phyloP scores from a whole-genome alignment of 2,329 filamentous ascomycete species.

The Cadophora sp. region DNA sequence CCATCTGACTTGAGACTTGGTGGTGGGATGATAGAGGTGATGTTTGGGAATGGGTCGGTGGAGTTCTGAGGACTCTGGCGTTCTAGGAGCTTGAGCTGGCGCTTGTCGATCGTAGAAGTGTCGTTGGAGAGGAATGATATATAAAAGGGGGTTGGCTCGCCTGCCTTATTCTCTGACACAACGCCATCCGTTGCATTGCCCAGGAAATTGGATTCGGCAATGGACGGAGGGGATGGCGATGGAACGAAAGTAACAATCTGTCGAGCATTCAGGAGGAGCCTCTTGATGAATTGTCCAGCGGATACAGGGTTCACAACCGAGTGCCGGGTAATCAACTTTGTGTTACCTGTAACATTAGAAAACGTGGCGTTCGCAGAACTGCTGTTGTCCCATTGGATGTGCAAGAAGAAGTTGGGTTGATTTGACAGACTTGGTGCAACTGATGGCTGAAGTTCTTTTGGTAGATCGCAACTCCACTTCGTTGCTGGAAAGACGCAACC shows the following conservation, averaged over 20 bases:
- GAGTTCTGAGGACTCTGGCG: slow-evolving; percentile 29
- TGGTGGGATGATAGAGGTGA: slow-evolving; percentile 64
- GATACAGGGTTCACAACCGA: slow-evolving; percentile 44
- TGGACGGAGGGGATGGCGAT: slow-evolving; percentile 53
- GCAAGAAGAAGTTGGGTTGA: slow-evolving; percentile 80
- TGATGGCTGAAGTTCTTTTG: slow-evolving; percentile 75
- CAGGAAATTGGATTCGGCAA: slow-evolving; percentile 77
- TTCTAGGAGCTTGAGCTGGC: slow-evolving; percentile 26
- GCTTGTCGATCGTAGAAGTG: slow-evolving; percentile 43
- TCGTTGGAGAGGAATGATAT: slow-evolving; percentile 71
- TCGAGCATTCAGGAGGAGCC: slow-evolving; percentile 41
- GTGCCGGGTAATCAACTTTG: slow-evolving; percentile 35
- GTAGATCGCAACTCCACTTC: slow-evolving; percentile 86
- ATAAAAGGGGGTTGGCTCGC: slow-evolving; percentile 89
- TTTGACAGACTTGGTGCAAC: slow-evolving; percentile 68
- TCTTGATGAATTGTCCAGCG: slow-evolving; percentile 43
- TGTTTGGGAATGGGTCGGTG: slow-evolving; percentile 47
- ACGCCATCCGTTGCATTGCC: slow-evolving; percentile 86
- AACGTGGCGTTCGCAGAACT: slow-evolving; percentile 51
- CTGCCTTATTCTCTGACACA: slow-evolving; percentile 70
- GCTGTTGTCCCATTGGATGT: slow-evolving; percentile 76
- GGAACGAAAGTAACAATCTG: slow-evolving; percentile 51
- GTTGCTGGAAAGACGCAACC: slow-evolving; percentile 76
- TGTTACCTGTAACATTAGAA: slow-evolving; percentile 48
- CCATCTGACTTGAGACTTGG: slow-evolving; percentile 71